These are phyloP conservation scores for Colletotrichum tamarilloi DNA, from an alignment of 2,329 filamentous ascomycete genomes.

Conservation along the genomic window DNA sequence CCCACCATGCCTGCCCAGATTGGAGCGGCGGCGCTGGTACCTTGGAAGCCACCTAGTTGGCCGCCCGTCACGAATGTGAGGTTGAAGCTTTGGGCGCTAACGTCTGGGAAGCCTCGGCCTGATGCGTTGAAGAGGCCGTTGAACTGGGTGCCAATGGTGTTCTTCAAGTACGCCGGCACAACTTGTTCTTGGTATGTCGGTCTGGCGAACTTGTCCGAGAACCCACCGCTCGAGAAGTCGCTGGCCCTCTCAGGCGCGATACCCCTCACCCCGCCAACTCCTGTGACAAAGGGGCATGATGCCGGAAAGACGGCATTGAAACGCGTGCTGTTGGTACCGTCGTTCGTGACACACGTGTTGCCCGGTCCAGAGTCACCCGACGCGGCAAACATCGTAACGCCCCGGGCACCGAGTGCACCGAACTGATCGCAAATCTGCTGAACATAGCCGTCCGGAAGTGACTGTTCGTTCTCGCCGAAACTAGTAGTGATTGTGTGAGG, in stretches of 20 bases:
- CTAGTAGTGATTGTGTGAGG: conserved; percentile 76
- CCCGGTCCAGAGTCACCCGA: conserved; percentile 63
- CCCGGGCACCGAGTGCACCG: conserved; percentile 72
- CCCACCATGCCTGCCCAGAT: conserved; percentile 71
- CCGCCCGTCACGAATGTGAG: conserved; percentile 42
- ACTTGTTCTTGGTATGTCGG: conserved; percentile 57
- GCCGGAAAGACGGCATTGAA: conserved; percentile 52
- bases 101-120: conserved; percentile 71
- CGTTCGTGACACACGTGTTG: conserved; percentile 48
- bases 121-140: conserved; percentile 53
- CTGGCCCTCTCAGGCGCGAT: conserved; percentile 62
- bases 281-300: conserved; percentile 69
- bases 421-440: conserved; percentile 65
- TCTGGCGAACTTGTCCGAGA: conserved; percentile 57
- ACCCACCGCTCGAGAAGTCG: conserved; percentile 63
- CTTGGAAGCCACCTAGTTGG: conserved; percentile 14
- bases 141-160: conserved; percentile 58
- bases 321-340: conserved; percentile 45
- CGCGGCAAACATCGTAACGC: conserved; percentile 74
- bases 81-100: conserved; percentile 55
- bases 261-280: conserved; percentile 68
- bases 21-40: conserved; percentile 66
- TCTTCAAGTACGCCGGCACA: conserved; percentile 55
- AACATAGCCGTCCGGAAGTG: conserved; percentile 68
- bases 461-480: conserved; percentile 77